phyloP scores from a whole-genome alignment of 2,329 filamentous ascomycete species.

The Aspergillus aculeatinus region DNA sequence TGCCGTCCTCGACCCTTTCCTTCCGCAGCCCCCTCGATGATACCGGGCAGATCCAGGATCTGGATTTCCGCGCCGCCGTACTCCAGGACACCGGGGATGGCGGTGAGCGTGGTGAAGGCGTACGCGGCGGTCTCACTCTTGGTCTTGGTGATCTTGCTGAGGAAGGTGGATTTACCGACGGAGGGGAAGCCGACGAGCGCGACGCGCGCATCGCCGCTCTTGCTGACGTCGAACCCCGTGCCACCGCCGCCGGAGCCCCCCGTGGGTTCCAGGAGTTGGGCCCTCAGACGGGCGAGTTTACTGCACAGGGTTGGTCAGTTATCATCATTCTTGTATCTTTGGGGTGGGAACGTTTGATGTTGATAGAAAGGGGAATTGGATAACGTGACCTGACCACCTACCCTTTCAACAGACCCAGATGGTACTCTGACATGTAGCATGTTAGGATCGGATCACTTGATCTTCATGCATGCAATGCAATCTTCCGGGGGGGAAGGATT shows the following conservation, averaged over 20 bases:
- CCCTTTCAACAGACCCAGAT: constrained; percentile 97
- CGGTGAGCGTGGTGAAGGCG: constrained; percentile 94
- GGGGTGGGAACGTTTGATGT: neutral
- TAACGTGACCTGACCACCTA: constrained; percentile 43
- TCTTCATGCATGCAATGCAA: neutral
- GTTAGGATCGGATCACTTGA: neutral
- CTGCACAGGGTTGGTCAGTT: constrained; percentile 47
- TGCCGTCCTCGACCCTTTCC: constrained; percentile 94
- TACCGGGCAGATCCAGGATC: constrained; percentile 93
- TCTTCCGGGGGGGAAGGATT: neutral
- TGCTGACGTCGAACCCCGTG: constrained; percentile 84
- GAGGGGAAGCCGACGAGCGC: constrained; percentile 98
- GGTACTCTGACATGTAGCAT: constrained; percentile 70
- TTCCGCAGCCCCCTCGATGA: constrained; percentile 94
- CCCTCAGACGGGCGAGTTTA: constrained; percentile 91
- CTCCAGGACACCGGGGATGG: constrained; percentile 94
- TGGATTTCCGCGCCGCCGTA: constrained; percentile 98
- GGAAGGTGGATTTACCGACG: constrained; percentile 95
- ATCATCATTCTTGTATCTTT: neutral
- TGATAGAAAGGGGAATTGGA: neutral
- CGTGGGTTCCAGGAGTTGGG: constrained; percentile 87
- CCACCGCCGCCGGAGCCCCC: constrained; percentile 78
- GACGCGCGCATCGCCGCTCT: constrained; percentile 94
- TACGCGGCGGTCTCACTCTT: constrained; percentile 95
- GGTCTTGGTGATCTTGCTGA: constrained; percentile 99